A percentile compares a stretch with the other conserved stretches of the same genome.
These are phyloP conservation scores for Stagonosporopsis rhizophila DNA, from an alignment of 2,329 filamentous ascomycete species.

Conservation along the genomic window DNA sequence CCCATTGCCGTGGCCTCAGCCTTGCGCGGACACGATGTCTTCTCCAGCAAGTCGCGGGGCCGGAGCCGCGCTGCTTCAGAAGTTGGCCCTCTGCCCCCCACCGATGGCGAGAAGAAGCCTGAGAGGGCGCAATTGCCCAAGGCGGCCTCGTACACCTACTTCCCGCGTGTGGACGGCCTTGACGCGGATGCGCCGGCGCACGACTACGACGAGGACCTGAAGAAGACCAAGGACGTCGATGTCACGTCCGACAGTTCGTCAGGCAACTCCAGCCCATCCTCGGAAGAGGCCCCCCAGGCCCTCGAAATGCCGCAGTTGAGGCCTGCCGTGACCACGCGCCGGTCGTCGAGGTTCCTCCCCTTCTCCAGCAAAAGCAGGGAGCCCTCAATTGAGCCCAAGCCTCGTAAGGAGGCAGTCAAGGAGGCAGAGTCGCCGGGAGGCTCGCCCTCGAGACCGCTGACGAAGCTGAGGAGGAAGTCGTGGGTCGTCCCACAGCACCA, in stretches of 20 bases:
- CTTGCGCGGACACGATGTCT: constrained; percentile 39
- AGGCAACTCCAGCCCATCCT: constrained; percentile 54
- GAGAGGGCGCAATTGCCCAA: constrained; percentile 45
- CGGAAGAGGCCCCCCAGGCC: constrained; percentile 41
- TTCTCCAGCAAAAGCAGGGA: constrained; percentile 47
- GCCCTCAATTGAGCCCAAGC: constrained; percentile 39
- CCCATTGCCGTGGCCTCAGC: constrained; percentile 42
- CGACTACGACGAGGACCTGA: constrained; percentile 40
- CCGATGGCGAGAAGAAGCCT: constrained; percentile 22
- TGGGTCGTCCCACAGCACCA: constrained; percentile 40
- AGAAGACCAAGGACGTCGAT: constrained; percentile 39
- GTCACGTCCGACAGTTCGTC: constrained; percentile 50
- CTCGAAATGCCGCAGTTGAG: constrained; percentile 42
- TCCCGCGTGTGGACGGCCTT: constrained; percentile 48
- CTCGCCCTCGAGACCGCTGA: constrained; percentile 43
- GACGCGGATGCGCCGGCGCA: constrained; percentile 40
- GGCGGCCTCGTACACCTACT: constrained; percentile 52
- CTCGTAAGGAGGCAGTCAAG: constrained; percentile 37
- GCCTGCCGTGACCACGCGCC: constrained; percentile 42
- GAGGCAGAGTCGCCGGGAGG: constrained; percentile 31
- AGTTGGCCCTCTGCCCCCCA: constrained; percentile 32
- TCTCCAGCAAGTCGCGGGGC: constrained; percentile 40
- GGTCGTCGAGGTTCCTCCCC: constrained; percentile 45
- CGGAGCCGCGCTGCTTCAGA: constrained; percentile 45
- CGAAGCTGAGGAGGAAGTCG: constrained; percentile 47